These are phyloP conservation scores for Nitzschia palea DNA, from an alignment of 108 stramenopile species.

Conservation along the genomic window DNA sequence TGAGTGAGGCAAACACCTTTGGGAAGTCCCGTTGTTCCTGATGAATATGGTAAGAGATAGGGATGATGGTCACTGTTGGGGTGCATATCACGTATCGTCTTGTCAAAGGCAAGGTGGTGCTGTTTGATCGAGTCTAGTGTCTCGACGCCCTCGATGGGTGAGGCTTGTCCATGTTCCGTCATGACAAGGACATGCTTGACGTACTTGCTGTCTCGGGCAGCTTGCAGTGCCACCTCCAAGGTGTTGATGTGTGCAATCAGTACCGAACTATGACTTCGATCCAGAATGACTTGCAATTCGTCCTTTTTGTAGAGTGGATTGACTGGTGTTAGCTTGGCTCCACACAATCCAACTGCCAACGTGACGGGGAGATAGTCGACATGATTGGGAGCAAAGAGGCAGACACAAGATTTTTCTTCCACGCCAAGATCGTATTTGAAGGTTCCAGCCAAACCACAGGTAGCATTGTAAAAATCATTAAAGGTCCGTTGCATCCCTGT, in stretches of 20 bases:
- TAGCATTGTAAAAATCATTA: slow-evolving; percentile 56
- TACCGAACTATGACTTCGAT: slow-evolving; percentile 57
- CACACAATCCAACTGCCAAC: slow-evolving; percentile 70
- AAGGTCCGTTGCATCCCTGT: slow-evolving; percentile 76
- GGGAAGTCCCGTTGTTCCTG: slow-evolving; percentile 93
- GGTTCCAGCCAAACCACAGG: slow-evolving; percentile 49
- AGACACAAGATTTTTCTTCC: slow-evolving; percentile 55
- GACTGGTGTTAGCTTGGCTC: slow-evolving; percentile 80
- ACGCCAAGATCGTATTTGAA: slow-evolving; percentile 53
- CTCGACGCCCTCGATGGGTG: slow-evolving; percentile 54
- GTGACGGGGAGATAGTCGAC: slow-evolving; percentile 81
- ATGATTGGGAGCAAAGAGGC: slow-evolving; percentile 87
- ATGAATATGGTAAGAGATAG: slow-evolving; percentile 85
- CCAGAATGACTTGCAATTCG: slow-evolving; percentile 67
- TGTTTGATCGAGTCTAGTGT: slow-evolving; percentile 50
- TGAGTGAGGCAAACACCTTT: slow-evolving; percentile 92
- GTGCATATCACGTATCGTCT: slow-evolving; percentile 45
- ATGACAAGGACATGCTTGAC: slow-evolving; percentile 74
- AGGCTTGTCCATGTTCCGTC: slow-evolving; percentile 52
- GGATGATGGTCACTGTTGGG: slow-evolving; percentile 51
- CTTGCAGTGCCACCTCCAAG: slow-evolving; percentile 71
- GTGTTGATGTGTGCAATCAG: slow-evolving; percentile 67
- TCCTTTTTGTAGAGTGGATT: slow-evolving; percentile 78
- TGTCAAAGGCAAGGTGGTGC: slow-evolving; percentile 32
- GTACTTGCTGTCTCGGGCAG: slow-evolving; percentile 39